Evolutionary conservation across 176 grass and related monocot species (phyloP).

Genomic region (Elymus sibiricus): DNA sequence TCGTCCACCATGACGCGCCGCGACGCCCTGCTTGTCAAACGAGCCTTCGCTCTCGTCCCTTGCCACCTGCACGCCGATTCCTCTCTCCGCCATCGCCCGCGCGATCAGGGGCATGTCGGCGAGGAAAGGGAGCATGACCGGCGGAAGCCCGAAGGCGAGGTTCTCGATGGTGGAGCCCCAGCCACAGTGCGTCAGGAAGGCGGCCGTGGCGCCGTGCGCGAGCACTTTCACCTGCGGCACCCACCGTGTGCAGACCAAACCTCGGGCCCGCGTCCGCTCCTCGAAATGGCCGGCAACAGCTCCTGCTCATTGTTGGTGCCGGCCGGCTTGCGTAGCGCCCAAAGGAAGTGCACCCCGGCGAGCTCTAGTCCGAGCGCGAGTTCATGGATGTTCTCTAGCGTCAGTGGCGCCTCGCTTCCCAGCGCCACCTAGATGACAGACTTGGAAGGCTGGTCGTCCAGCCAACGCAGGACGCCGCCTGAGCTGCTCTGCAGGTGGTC

Average conservation of each 20-base stretch:
- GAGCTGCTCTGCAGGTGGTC: too few species aligned
- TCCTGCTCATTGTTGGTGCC: background rate
- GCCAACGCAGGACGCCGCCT: too few species aligned
- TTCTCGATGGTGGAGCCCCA: too few species aligned
- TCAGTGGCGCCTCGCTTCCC: too few species aligned
- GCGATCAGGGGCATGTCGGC: constrained; percentile 32
- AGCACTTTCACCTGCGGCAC: constrained; percentile 15
- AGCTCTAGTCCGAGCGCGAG: constrained; percentile 39
- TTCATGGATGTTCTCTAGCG: too few species aligned
- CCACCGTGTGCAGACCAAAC: constrained; percentile 41
- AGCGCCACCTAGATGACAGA: too few species aligned
- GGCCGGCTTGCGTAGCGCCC: constrained; percentile 39
- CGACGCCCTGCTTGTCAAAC: too few species aligned
- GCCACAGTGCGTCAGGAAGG: too few species aligned
- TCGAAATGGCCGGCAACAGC: constrained; percentile 36
- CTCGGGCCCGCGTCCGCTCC: background rate
- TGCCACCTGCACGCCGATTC: constrained; percentile 30
- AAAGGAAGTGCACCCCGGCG: constrained; percentile 48
- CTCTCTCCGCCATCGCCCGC: constrained; percentile 16
- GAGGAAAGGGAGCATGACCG: constrained; percentile 35
- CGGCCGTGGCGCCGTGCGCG: too few species aligned
- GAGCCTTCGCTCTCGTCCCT: background rate
- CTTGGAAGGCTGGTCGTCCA: background rate
- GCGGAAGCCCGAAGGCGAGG: too few species aligned
- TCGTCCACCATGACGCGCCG: too few species aligned